A percentile compares a stretch with the other conserved stretches of the same genome.
Conservation (phyloP, 2,329 filamentous ascomycete genomes). For the Fusarium newnesense region DNA sequence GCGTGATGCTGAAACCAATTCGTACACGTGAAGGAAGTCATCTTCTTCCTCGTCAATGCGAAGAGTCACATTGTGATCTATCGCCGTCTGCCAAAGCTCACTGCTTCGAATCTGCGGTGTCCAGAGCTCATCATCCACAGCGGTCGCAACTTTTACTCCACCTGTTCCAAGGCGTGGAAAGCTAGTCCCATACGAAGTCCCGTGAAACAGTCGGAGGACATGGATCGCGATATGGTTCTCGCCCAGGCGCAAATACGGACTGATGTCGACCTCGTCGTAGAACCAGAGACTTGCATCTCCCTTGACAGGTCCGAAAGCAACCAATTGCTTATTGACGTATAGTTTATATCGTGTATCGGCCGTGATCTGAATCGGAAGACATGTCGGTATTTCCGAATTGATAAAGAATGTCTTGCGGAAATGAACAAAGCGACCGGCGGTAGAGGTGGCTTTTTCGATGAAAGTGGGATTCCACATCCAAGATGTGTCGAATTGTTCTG, state of each 20-base stretch:
- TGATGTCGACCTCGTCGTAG: background rate
- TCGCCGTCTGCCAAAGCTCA: background rate
- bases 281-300: background rate
- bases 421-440: background rate
- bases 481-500: background rate
- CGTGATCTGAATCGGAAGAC: background rate
- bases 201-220: background rate
- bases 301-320: background rate
- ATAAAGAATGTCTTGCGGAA: background rate
- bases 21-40: conserved; percentile 3
- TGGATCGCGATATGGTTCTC: background rate
- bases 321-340: background rate
- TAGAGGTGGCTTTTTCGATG: background rate
- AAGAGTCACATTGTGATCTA: background rate
- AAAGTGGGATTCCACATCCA: conserved; percentile 3
- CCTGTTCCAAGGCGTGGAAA: background rate
- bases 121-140: background rate
- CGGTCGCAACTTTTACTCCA: background rate
- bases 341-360: background rate
- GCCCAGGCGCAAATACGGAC: background rate
- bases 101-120: background rate
- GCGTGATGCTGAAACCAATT: background rate
- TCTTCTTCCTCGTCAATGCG: background rate
- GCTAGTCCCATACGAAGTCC: background rate
- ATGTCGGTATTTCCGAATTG: rapidly evolving